Conservation (phyloP, 2,329 filamentous ascomycete species). For the Fusarium nodosum region DNA sequence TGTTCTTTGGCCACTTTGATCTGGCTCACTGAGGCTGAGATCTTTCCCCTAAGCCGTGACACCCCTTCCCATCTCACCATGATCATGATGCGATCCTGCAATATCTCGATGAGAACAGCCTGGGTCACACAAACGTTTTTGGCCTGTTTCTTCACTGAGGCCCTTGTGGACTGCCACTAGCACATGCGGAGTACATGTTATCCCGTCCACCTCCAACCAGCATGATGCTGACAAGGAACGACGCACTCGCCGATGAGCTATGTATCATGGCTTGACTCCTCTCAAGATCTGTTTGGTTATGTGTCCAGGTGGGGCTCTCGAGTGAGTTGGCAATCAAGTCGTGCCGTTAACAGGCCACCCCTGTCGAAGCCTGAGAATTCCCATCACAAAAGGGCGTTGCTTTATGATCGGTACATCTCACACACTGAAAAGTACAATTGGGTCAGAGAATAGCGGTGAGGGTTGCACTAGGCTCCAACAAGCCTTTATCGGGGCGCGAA, state of each 20-base stretch:
- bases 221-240: slow-evolving; percentile 45
- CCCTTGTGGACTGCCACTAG: slow-evolving; percentile 44
- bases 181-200: slow-evolving; percentile 48
- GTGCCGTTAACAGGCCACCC: slow-evolving; percentile 47
- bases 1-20: neutral
- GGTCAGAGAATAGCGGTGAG: slow-evolving; percentile 48
- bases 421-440: slow-evolving; percentile 43
- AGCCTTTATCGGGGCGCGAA: slow-evolving; percentile 41
- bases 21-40: slow-evolving; percentile 19
- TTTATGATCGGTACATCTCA: slow-evolving; percentile 43
- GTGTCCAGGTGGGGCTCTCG: slow-evolving; percentile 38
- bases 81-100: slow-evolving; percentile 48
- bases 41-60: slow-evolving; percentile 19
- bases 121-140: slow-evolving; percentile 41
- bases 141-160: slow-evolving; percentile 37
- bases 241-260: slow-evolving; percentile 39
- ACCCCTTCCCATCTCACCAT: slow-evolving; percentile 33
- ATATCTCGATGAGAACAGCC: slow-evolving; percentile 45
- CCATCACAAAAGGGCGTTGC: slow-evolving; percentile 41
- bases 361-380: slow-evolving; percentile 35
- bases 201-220: slow-evolving; percentile 41
- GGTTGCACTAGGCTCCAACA: slow-evolving; percentile 48
- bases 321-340: slow-evolving; percentile 50
- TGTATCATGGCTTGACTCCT: slow-evolving; percentile 40
- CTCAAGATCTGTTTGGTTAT: slow-evolving; percentile 49